Evolutionary conservation across 2,329 filamentous ascomycete species (phyloP), one percentile per base, ranked within the genome.

Genomic region (Fusarium abutilonis): DNA sequence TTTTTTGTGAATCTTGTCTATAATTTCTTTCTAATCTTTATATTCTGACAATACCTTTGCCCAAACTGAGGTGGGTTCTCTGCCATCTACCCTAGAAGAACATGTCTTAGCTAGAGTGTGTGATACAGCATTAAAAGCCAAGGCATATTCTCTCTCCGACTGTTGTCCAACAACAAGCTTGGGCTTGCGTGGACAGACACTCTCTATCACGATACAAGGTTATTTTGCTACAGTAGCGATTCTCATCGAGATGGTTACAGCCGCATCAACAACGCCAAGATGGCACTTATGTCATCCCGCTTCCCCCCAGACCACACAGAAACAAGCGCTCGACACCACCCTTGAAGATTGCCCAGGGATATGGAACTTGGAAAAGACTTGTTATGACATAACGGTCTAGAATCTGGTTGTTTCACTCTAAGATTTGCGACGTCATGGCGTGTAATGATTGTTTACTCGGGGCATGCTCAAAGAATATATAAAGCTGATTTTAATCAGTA

Each of bases 321-420:
- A 35, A 10, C 29, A 38, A 51, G 47, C 29, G 15, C 49, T 45
- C 21, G 36, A 13, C 60, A 47, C 50, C 40, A 34, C n/a, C 35
- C 36, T 51, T 32, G 17, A 58, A 19, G 9, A 35, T 34, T 38
- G 39, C 17, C 45, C 38, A 58, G 44, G 32, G 17, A 21, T 29
- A 9, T 40, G 43, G 38, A 34, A 45, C 48, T 29, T 56, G 34
- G 48, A 57, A 49, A 35, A 21, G 19, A 15, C 45, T 60, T 38
- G 61, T 42, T 54, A 65, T 65, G 62, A 66, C 62, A 65, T 66
- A 64, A 66, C 44, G 19, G 35, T 38, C 38, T 43, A 9, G 31
- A 19, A 32, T 35, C 9, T 36, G n/a, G 11, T 11, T 36, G 35
- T 29, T 26, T 26, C 6, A n/a, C 17, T 38, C 35, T 6, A 38